Percentiles rank a stretch among this genome's conserved stretches.
These are phyloP conservation scores for Primulina eburnea DNA, from an alignment of 257 asterid genomes.

Conservation along the genomic window DNA sequence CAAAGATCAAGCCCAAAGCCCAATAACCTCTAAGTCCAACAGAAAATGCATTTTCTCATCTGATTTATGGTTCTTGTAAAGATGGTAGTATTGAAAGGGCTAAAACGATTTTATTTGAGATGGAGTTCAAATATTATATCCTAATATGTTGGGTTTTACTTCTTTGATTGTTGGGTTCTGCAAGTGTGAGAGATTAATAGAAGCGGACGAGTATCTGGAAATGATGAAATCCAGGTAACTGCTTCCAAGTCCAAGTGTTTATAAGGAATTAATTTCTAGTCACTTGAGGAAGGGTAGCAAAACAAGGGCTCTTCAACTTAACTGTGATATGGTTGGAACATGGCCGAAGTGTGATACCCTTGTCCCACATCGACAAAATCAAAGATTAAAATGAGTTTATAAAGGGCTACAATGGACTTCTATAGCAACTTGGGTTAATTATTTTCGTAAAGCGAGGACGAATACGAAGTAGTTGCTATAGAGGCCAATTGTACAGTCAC, in stretches of 20 bases:
- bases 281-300: conserved; percentile 39
- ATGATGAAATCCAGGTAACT: conserved; percentile 27
- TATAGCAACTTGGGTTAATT: too few relatives aligned
- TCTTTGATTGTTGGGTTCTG: conserved; percentile 43
- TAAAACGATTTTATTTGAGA: conserved; percentile 60
- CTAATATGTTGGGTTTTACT: conserved; percentile 32
- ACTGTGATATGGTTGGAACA: conserved; percentile 34
- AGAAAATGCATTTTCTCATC: conserved; percentile 44
- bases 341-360: too few relatives aligned
- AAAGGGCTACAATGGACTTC: too few relatives aligned
- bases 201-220: conserved; percentile 49
- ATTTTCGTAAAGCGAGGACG: too few relatives aligned
- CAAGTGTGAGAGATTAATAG: conserved; percentile 48
- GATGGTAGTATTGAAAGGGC: conserved; percentile 45
- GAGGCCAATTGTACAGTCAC: too few relatives aligned
- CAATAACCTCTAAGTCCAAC: too few relatives aligned
- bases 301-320: conserved; percentile 35
- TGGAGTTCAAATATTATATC: conserved; percentile 58
- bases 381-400: too few relatives aligned
- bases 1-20: too few relatives aligned
- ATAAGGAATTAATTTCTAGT: conserved; percentile 34
- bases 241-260: conserved; percentile 34
- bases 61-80: conserved; percentile 57
- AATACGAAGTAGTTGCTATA: too few relatives aligned
- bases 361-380: too few relatives aligned